Evolutionary conservation across 768 basidiomycete species (phyloP), one percentile per base, ranked within the genome.

Genomic region (Pholiota conissans): DNA sequence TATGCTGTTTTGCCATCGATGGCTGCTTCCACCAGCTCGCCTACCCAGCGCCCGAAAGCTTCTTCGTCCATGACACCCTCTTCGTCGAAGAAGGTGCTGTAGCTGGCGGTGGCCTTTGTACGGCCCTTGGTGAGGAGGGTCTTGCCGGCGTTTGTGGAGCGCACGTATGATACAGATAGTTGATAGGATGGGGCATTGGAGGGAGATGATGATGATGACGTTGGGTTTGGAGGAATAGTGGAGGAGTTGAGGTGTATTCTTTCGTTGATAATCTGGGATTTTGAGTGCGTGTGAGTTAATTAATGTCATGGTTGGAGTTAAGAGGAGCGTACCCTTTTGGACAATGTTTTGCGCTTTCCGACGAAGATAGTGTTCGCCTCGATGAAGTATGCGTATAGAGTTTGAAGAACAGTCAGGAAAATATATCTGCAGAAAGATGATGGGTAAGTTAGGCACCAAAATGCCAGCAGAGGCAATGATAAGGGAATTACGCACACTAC

Each of bases 311-410:
- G 14, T n/a, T 27, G 26, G 42, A 53, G 46, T 29, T 16, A 14
- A 66, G 75, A 80, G 64, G 49, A 20, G 76, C 86, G 58, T 62
- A 93, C 91, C 57, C 92, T 82, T 71, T 92, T 93, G 14, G 91
- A 90, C 61, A 96, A 85, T 14, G 91, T 89, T 74, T 95, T 94
- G 61, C 95, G 85, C 69, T 89, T 92, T 32, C 95, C 95, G 24
- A 90, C 85, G 68, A 93, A 98, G 58, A 96, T 85, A 52, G 84
- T 87, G 57, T 90, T 81, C 30, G 89, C 87, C 69, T 95, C 93
- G 56, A 95, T 72, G 61, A 92, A 91, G 68, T 90, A 91, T n/a
- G 89, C 82, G 67, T 96, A 96, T 29, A 91, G 74, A 11, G 89
- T 83, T 71, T 93, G 89, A 10, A 86, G 67, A 26, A 81, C 69